Evolutionary conservation across 768 basidiomycete genomes (phyloP).

Genomic region (Boletus speciosus): DNA sequence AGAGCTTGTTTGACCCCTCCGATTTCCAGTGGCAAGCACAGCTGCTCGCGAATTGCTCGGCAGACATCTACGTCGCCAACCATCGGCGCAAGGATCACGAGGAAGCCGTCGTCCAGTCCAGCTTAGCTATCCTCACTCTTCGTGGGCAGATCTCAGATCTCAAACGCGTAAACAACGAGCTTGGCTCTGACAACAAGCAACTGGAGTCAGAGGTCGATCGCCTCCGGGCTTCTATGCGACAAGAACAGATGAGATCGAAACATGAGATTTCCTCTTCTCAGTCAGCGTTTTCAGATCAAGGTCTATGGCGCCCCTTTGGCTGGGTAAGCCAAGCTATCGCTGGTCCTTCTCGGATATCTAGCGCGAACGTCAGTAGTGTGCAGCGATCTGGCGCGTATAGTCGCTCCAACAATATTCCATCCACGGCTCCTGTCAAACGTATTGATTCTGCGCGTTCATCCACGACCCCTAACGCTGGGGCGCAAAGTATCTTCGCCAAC

Average conservation of each 20-base stretch:
- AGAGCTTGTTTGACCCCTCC: conserved; percentile 38
- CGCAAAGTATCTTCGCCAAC: conserved; percentile 25
- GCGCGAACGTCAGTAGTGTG: neutral
- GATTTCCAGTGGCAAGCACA: conserved; percentile 63
- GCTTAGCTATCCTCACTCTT: conserved; percentile 43
- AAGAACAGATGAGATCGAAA: conserved; percentile 8
- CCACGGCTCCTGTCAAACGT: neutral
- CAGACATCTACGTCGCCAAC: conserved; percentile 48
- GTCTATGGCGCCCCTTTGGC: neutral
- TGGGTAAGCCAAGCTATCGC: conserved; percentile 18
- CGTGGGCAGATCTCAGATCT: conserved; percentile 40
- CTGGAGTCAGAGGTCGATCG: conserved; percentile 27
- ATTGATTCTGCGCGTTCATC: neutral
- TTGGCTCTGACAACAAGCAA: conserved; percentile 21
- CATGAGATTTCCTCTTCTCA: neutral
- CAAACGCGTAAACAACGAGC: conserved; percentile 29
- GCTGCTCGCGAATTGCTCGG: conserved; percentile 57
- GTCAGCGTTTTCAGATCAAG: neutral
- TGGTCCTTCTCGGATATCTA: conserved; percentile 19
- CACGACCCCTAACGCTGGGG: neutral
- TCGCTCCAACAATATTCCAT: neutral
- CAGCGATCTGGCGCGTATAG: neutral
- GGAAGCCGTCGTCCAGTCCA: conserved; percentile 46
- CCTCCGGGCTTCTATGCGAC: conserved; percentile 12
- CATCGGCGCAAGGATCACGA: conserved; percentile 21